phyloP scores from a whole-genome alignment of 2,329 filamentous ascomycete species.

The Rosellinia necatrix region DNA sequence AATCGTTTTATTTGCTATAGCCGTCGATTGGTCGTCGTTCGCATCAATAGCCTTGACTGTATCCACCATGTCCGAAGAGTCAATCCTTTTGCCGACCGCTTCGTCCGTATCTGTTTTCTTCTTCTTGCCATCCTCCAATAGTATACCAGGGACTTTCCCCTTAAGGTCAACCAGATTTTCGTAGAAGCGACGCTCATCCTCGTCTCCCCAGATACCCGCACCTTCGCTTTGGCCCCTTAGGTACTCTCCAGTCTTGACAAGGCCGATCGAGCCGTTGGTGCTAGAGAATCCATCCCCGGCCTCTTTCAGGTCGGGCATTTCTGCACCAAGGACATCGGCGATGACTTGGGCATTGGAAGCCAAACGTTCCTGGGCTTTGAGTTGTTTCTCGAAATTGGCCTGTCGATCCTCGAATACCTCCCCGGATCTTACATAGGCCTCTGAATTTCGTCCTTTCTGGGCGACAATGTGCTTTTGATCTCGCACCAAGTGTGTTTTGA shows the following conservation, averaged over 20 bases:
- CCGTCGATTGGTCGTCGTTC: conserved; percentile 83
- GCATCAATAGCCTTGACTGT: conserved; percentile 55
- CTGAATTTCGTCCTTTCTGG: conserved; percentile 92
- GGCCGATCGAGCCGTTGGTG: conserved; percentile 79
- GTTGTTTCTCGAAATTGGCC: conserved; percentile 90
- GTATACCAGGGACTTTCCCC: conserved; percentile 90
- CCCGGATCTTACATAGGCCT: conserved; percentile 97
- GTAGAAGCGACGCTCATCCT: conserved; percentile 97
- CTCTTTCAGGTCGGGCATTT: conserved; percentile 93
- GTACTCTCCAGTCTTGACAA: conserved; percentile 94
- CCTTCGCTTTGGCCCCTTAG: conserved; percentile 87
- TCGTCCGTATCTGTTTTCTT: conserved; percentile 86
- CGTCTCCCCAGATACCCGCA: conserved; percentile 96
- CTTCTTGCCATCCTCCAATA: conserved; percentile 93
- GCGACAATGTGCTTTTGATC: conserved; percentile 87
- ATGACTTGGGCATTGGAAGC: conserved; percentile 88
- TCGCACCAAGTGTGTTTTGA: conserved; percentile 84
- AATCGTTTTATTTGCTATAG: conserved; percentile 96
- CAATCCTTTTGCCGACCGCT: conserved; percentile 75
- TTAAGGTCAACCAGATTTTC: conserved; percentile 95
- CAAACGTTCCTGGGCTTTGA: conserved; percentile 90
- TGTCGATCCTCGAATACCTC: conserved; percentile 98
- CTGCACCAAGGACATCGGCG: conserved; percentile 82
- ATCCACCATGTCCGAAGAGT: conserved; percentile 56
- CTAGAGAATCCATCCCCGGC: conserved; percentile 71